These are phyloP conservation scores for Artomyces pyxidatus DNA, from an alignment of 768 basidiomycete species.

Conservation along the genomic window DNA sequence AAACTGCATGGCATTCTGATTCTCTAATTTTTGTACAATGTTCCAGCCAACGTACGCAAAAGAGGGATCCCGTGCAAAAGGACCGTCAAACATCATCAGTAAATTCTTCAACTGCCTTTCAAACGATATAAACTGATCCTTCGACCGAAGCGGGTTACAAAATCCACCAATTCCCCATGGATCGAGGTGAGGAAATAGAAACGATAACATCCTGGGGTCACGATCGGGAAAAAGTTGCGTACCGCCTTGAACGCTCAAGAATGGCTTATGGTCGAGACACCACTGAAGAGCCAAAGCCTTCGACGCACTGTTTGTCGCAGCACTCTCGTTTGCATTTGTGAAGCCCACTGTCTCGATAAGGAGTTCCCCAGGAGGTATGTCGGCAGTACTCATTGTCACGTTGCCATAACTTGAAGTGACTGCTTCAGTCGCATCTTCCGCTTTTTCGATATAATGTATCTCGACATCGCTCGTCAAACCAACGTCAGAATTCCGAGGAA, in stretches of 20 bases:
- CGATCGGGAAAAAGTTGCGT: neutral
- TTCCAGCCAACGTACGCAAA: neutral
- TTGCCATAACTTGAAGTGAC: neutral
- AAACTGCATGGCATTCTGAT: neutral
- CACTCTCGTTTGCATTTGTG: neutral
- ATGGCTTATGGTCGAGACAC: neutral
- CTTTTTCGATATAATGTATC: neutral
- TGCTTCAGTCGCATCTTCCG: neutral
- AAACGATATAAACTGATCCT: conserved; percentile 18
- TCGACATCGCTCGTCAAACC: neutral
- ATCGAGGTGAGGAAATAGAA: conserved; percentile 35
- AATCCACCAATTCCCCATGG: conserved; percentile 37
- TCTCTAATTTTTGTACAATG: neutral
- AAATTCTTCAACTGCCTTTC: conserved; percentile 28
- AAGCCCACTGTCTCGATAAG: neutral
- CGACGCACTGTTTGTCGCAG: neutral
- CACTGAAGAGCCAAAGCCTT: neutral
- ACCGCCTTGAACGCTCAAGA: neutral
- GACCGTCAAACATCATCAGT: conserved; percentile 22
- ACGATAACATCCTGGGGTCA: conserved; percentile 31
- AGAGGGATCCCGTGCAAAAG: conserved; percentile 18
- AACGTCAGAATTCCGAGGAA: neutral
- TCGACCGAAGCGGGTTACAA: conserved; percentile 22
- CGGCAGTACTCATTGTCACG: neutral
- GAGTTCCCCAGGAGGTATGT: neutral